Conservation (phyloP, 441 rosid genomes). For the Metrosideros polymorpha region DNA sequence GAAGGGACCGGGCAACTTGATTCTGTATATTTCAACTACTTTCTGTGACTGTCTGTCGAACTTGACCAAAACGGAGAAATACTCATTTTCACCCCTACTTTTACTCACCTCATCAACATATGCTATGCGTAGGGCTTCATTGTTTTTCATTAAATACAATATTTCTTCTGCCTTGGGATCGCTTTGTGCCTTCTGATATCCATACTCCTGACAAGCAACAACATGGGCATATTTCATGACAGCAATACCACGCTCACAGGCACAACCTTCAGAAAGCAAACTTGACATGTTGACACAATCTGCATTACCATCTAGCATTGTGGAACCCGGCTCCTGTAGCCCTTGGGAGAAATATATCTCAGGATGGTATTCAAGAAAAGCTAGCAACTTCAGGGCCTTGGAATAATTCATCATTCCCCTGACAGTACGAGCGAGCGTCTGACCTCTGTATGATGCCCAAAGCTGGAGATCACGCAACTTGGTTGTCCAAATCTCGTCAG, state of each 20-base stretch:
- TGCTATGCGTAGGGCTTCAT: slow-evolving; percentile 9
- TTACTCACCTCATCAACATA: slow-evolving; percentile 7
- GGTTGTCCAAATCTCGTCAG: slow-evolving; percentile 47
- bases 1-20: background rate
- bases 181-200: slow-evolving; percentile 53
- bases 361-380: slow-evolving; percentile 78
- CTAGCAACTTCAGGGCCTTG: slow-evolving; percentile 76
- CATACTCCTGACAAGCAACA: slow-evolving; percentile 77
- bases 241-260: slow-evolving; percentile 56
- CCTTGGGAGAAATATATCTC: slow-evolving; percentile 60
- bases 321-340: slow-evolving; percentile 42
- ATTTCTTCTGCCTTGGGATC: slow-evolving; percentile 27
- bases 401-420: slow-evolving; percentile 96
- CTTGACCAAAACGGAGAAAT: slow-evolving; percentile 8
- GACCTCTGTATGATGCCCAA: slow-evolving; percentile 91
- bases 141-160: slow-evolving; percentile 1
- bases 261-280: slow-evolving; percentile 45
- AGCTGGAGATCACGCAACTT: slow-evolving; percentile 61
- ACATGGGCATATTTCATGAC: slow-evolving; percentile 80
- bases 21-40: slow-evolving; percentile 2
- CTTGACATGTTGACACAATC: slow-evolving; percentile 24
- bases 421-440: slow-evolving; percentile 78
- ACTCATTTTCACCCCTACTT: background rate
- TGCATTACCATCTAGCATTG: slow-evolving; percentile 36
- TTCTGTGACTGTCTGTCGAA: background rate